phyloP scores from a whole-genome alignment of 1,139 yeast species.

The Taphrina populina region DNA sequence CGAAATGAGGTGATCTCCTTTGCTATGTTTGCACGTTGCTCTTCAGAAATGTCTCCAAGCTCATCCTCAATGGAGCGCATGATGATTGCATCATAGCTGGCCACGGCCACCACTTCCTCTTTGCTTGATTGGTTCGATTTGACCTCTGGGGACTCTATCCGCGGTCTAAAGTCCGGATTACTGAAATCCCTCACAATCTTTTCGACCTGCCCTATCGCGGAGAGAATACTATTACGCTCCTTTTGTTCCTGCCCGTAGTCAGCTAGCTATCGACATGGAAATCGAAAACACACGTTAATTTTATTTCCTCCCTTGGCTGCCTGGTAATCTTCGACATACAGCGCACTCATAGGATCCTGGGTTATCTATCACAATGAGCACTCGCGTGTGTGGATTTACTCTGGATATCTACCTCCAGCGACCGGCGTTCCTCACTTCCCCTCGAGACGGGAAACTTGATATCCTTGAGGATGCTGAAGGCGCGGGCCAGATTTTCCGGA shows the following conservation, averaged over 20 bases:
- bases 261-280: neutral
- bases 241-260: slow-evolving; percentile 22
- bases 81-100: slow-evolving; percentile 14
- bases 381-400: neutral
- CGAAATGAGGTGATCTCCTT: slow-evolving; percentile 45
- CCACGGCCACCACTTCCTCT: neutral
- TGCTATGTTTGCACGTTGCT: slow-evolving; percentile 42
- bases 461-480: slow-evolving; percentile 36
- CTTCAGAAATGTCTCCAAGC: slow-evolving; percentile 40
- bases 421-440: neutral
- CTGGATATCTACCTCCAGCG: no score
- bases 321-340: slow-evolving; percentile 15
- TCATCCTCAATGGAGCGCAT: slow-evolving; percentile 39
- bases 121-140: neutral
- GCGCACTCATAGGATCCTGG: slow-evolving; percentile 7
- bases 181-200: slow-evolving; percentile 18
- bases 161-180: slow-evolving; percentile 6
- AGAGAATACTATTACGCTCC: slow-evolving; percentile 9
- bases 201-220: slow-evolving; percentile 7
- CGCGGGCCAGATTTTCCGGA: slow-evolving; percentile 37
- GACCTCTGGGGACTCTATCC: neutral
- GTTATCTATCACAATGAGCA: neutral
- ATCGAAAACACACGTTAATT: neutral
- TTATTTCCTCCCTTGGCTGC: neutral
- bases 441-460: slow-evolving; percentile 21